Conservation (phyloP, 768 basidiomycete species). For the Neoboletus subvelutipes region DNA sequence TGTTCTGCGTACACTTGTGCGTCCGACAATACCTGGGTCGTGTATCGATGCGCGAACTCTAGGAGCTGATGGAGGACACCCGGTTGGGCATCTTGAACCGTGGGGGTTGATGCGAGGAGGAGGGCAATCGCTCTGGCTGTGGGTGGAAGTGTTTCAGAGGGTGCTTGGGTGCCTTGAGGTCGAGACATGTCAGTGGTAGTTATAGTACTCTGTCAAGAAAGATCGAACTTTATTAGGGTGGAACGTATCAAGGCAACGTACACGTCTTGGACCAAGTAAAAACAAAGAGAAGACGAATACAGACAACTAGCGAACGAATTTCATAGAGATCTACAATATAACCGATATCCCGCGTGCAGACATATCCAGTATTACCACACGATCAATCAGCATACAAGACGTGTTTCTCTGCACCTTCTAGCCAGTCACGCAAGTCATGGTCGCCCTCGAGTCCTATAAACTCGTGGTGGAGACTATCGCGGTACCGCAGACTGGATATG, state of each 20-base stretch:
- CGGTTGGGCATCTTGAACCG: constrained; percentile 84
- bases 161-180: constrained; percentile 28
- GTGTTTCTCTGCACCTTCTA: constrained; percentile 78
- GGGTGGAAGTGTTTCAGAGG: constrained; percentile 72
- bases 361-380: constrained; percentile 7
- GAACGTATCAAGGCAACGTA: constrained; percentile 1
- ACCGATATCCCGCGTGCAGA: constrained; percentile 13
- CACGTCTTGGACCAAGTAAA: constrained; percentile 1
- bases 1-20: constrained; percentile 88
- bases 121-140: constrained; percentile 83
- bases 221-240: constrained; percentile 12
- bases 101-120: constrained; percentile 77
- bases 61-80: constrained; percentile 84
- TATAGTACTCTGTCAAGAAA: background rate
- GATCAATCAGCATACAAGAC: constrained; percentile 74
- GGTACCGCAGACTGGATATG: constrained; percentile 68
- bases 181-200: constrained; percentile 38
- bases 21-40: constrained; percentile 79
- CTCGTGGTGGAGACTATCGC: constrained; percentile 65
- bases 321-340: constrained; percentile 32
- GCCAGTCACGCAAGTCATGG: constrained; percentile 66
- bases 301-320: constrained; percentile 17
- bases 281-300: constrained; percentile 5
- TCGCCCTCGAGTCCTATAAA: constrained; percentile 66
- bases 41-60: constrained; percentile 84